Evolutionary conservation across 2,329 filamentous ascomycete species (phyloP), one percentile per base, ranked within the genome.

Genomic region (Zopfia rhizophila): DNA sequence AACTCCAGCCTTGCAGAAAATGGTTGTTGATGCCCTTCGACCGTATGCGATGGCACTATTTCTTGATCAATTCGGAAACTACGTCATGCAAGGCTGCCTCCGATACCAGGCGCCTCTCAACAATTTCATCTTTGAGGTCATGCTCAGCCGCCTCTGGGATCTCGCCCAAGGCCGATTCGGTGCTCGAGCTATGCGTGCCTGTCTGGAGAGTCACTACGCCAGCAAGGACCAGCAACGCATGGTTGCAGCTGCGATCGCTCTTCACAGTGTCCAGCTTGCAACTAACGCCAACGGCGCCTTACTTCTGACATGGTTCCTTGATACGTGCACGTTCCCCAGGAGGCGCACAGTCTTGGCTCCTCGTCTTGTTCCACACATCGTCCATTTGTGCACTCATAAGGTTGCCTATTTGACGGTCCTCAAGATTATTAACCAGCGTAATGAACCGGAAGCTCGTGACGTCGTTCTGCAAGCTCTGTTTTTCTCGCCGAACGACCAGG

Each of bases 361-460:
- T 14, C 86, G 92, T 59, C 84, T 99, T 17, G 91, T 97, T 12
- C 92, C 94, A 28, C 91, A 96, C 68, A 80, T 99, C 22, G 91
- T 97, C 17, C 91, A 97, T 68, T 82, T 99, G 5, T 97, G 94
- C 80, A 97, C 94, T 0, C 94, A 99, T 80, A 97, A 97, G 79
- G 93, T 99, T 44, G 94, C 94, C 0, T 97, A 97, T 66, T 80
- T 97, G 51, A 99, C 94, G 0, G 93, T 99, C 1, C 80, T 99
- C 46, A 99, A 99, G 78, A 91, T 97, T 38, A 96, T 99, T 73
- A 99, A 99, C 70, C 94, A 99, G 73, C 91, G 96, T 68, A 90
- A 92, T 23, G 94, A 99, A 74, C 82, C 90, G 0, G 93, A 97
- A 51, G 94, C 94, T 3, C 85, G 94, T 10, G 93, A 99, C 65